Base-by-base conservation (phyloP, 352 stramenopile species). In the Globisporangium radiosum region DNA sequence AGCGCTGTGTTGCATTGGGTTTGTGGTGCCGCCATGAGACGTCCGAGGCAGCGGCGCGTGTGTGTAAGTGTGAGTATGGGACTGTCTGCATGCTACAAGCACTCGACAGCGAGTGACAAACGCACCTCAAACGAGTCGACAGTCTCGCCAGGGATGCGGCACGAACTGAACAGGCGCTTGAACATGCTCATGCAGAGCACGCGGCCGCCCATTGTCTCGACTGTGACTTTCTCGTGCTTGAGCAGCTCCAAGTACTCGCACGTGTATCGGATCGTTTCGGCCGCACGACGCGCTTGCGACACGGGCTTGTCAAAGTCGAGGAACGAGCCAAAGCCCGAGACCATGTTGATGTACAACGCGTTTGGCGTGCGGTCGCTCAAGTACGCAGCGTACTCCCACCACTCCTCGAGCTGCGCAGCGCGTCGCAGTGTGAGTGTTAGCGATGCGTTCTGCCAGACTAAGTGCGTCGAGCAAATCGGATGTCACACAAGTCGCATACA, bases 261-360 rank as follows among this genome's bases (percentile, higher is more conserved):
- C 5, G 72, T 84, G 65, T 90, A 86, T 68, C 79, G 62, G 53
- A 88, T 76, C 4, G 73, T 88, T 62, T 87, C 78, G 5, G 77
- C 76, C 13, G 79, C 74, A 53, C 77, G 70, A 57, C 76, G 75
- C 4, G 75, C 70, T 58, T 81, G 75, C 9, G 80, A 81, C 3
- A 83, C 72, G 19, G 81, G 76, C 13, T 78, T 70, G 25, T 87
- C 84, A 33, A 91, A 90, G 60, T 97, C 91, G 59, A 96, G 79
- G 15, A 86, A 85, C 49, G 97, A 97, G n/a, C 97, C 88, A 64
- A 98, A 97, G 66, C 96, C 97, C 60, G 97, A 98, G 37, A 90
- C 88, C 67, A 98, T 96, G 67, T 97, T 98, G 61, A 98, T 85
- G 44, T 95, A 93, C 36, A 97, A 71, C 1, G 89, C 88, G 67